Evolutionary conservation across 139 green algal species (phyloP).

Genomic region (Chara braunii): DNA sequence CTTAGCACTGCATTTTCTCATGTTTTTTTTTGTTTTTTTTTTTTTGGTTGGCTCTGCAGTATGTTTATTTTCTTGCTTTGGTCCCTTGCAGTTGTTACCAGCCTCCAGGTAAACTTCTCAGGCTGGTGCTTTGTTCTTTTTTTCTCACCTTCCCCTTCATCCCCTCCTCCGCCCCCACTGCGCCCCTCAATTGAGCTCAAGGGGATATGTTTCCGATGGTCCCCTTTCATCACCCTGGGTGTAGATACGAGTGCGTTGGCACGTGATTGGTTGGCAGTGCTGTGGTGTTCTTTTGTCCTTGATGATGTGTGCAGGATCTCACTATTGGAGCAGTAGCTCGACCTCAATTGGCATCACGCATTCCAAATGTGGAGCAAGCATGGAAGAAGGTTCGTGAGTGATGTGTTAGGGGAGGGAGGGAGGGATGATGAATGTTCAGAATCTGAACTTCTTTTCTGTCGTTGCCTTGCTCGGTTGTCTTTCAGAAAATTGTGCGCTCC

Average conservation of each 20-base stretch:
- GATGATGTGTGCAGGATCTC: conserved; percentile 33
- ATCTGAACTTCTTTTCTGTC: neutral
- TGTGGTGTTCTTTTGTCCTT: neutral
- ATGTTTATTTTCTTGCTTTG: no score
- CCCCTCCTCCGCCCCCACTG: no score
- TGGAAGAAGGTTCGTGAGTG: conserved; percentile 37
- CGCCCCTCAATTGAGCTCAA: neutral
- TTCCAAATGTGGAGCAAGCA: conserved; percentile 32
- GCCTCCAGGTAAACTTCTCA: no score
- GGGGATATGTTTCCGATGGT: neutral
- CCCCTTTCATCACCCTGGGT: neutral
- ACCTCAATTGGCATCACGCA: conserved; percentile 49
- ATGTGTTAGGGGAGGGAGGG: neutral
- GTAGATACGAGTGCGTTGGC: neutral
- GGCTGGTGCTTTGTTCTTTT: no score
- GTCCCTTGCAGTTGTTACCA: no score
- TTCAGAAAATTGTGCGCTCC: neutral
- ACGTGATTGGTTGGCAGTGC: neutral
- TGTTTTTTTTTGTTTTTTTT: no score
- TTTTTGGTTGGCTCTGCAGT: no score
- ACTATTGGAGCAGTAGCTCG: conserved; percentile 41
- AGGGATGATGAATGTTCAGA: neutral
- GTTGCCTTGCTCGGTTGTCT: neutral
- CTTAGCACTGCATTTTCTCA: no score
- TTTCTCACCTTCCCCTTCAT: no score